phyloP scores from a whole-genome alignment of 2,329 filamentous ascomycete genomes.

The Epichloe coenophiala region DNA sequence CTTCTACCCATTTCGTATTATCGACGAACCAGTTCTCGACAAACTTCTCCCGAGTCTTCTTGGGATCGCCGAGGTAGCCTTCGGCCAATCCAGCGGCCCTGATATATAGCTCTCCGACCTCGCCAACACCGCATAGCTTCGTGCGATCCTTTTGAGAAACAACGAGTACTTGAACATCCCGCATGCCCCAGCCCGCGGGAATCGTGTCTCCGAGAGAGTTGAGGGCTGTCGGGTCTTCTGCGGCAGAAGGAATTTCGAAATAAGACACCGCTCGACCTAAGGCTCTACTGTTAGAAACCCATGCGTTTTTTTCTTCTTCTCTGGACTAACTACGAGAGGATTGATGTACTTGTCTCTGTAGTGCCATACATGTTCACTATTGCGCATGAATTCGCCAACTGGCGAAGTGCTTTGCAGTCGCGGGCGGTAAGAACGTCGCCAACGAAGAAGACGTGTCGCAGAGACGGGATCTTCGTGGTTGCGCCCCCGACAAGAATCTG shows the following conservation, averaged over 20 bases:
- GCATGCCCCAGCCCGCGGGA: slow-evolving; percentile 74
- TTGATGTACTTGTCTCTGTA: slow-evolving; percentile 51
- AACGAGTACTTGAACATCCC: slow-evolving; percentile 77
- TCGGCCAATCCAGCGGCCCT: slow-evolving; percentile 74
- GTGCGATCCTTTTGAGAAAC: slow-evolving; percentile 56
- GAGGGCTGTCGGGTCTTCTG: slow-evolving; percentile 40
- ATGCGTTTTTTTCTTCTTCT: too few species aligned
- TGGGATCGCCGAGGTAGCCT: slow-evolving; percentile 52
- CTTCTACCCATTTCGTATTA: slow-evolving; percentile 7
- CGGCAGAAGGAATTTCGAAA: slow-evolving; percentile 59
- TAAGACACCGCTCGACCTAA: slow-evolving; percentile 60
- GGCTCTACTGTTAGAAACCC: too few species aligned
- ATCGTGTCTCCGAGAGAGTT: slow-evolving; percentile 48
- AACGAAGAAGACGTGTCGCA: slow-evolving; percentile 80
- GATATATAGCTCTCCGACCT: slow-evolving; percentile 74
- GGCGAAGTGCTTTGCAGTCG: slow-evolving; percentile 66
- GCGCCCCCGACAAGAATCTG: slow-evolving; percentile 85
- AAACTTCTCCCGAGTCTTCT: slow-evolving; percentile 62
- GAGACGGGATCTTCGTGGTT: slow-evolving; percentile 57
- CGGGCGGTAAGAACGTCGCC: slow-evolving; percentile 55
- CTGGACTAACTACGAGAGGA: background rate
- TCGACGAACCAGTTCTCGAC: slow-evolving; percentile 72
- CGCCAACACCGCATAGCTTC: slow-evolving; percentile 63
- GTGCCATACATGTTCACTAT: slow-evolving; percentile 85
- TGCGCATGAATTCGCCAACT: slow-evolving; percentile 62